Conservation (phyloP, 1,284 basidiomycete species). For the Ceratobasidium sp. region DNA sequence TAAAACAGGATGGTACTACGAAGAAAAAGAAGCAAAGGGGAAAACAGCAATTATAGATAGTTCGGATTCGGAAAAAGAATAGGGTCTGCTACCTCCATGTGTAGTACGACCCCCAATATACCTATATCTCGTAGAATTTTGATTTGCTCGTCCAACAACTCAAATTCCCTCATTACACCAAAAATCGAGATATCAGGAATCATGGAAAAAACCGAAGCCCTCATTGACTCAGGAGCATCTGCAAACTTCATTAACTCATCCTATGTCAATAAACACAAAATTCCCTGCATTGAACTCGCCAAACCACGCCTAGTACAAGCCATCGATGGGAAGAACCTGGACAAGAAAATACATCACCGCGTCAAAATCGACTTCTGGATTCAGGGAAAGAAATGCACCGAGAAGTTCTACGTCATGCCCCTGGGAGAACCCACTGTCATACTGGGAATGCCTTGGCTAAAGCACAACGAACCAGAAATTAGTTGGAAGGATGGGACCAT, state of each 20-base stretch:
- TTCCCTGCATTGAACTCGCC: too few relatives aligned
- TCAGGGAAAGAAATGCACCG: too few relatives aligned
- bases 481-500: background rate
- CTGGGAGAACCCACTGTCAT: background rate
- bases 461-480: conserved; percentile 10
- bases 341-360: background rate
- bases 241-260: background rate
- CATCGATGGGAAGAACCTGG: background rate
- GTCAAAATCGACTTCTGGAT: too few relatives aligned
- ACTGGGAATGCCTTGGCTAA: conserved; percentile 12
- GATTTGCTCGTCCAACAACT: background rate
- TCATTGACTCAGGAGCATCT: background rate
- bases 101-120: background rate
- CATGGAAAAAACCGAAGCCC: too few relatives aligned
- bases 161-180: background rate
- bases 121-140: background rate
- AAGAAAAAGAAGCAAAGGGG: too few relatives aligned
- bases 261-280: too few relatives aligned
- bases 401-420: conserved; percentile 2
- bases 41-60: too few relatives aligned
- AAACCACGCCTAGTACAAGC: too few relatives aligned
- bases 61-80: too few relatives aligned
- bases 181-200: too few relatives aligned
- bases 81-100: background rate
- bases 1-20: background rate